These are phyloP conservation scores for Sphagnum contortum DNA, from an alignment of 225 moss, liverwort and hornwort species.

Conservation along the genomic window DNA sequence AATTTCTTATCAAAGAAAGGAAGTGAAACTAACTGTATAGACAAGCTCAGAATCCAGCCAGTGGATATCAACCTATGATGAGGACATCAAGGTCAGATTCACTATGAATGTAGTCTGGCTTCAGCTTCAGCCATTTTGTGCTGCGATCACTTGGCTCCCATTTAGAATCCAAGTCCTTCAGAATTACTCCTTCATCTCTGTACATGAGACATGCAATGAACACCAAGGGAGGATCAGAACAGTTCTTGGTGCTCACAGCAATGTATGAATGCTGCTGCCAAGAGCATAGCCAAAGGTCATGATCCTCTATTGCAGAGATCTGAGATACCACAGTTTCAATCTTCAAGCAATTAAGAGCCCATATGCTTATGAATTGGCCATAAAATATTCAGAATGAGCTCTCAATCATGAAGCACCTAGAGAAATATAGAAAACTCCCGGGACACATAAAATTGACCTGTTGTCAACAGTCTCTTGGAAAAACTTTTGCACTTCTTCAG, in stretches of 20 bases:
- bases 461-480: constrained; percentile 71
- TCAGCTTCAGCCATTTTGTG: constrained; percentile 93
- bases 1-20: neutral
- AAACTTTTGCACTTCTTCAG: constrained; percentile 65
- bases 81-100: constrained; percentile 85
- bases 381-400: neutral
- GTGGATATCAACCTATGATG: constrained; percentile 52
- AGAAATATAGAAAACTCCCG: neutral
- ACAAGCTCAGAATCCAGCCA: too few species aligned
- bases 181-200: constrained; percentile 83
- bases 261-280: too few species aligned
- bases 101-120: constrained; percentile 80
- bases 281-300: too few species aligned
- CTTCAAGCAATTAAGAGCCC: too few species aligned
- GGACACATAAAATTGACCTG: constrained; percentile 20
- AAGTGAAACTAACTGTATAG: too few species aligned
- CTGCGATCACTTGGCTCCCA: constrained; percentile 90
- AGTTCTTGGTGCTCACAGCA: too few species aligned
- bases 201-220: constrained; percentile 3
- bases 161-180: constrained; percentile 95
- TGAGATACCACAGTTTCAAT: too few species aligned
- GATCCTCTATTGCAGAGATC: too few species aligned
- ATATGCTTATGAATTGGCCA: too few species aligned
- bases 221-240: too few species aligned
- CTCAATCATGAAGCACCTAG: neutral